Conservation (phyloP, 345 rosid species). For the Camelina hispida region DNA sequence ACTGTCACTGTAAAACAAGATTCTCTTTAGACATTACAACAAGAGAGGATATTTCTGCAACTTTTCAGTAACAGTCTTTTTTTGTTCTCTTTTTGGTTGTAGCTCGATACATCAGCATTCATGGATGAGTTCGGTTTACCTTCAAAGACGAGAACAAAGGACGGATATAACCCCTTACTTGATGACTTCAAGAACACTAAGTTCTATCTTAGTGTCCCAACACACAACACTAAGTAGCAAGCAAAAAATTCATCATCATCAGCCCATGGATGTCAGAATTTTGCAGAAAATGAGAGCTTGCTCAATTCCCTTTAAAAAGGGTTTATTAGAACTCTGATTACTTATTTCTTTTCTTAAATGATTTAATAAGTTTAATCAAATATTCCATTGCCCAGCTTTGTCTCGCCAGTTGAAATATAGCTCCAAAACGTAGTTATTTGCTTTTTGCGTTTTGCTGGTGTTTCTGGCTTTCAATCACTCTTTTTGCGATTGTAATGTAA, state of each 20-base stretch:
- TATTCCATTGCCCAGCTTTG: not conserved
- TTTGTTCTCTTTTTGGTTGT: not conserved
- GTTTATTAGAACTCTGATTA: not conserved
- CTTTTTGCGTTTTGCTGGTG: not conserved
- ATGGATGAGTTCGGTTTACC: slow-evolving; percentile 98
- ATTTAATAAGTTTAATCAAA: not conserved
- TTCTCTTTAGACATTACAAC: slow-evolving; percentile 1
- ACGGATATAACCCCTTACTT: slow-evolving; percentile 90
- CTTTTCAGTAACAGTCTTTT: not conserved
- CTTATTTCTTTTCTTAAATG: not conserved
- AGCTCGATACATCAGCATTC: slow-evolving; percentile 88
- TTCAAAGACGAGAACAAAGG: slow-evolving; percentile 81
- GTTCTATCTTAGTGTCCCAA: slow-evolving; percentile 91
- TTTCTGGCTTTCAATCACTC: not conserved
- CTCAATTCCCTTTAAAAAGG: not conserved
- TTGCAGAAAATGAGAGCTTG: slow-evolving; percentile 3
- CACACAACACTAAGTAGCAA: slow-evolving; percentile 77
- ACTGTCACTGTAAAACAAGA: slow-evolving; percentile 73
- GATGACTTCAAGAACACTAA: slow-evolving; percentile 97
- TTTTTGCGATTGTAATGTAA: not conserved
- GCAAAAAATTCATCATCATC: slow-evolving; percentile 15
- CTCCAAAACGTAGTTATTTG: not conserved
- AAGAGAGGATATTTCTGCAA: slow-evolving; percentile 6
- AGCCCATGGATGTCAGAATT: slow-evolving; percentile 23
- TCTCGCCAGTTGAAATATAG: not conserved